phyloP scores from a whole-genome alignment of 2,329 filamentous ascomycete genomes.

The Ceratocystis smalleyi region DNA sequence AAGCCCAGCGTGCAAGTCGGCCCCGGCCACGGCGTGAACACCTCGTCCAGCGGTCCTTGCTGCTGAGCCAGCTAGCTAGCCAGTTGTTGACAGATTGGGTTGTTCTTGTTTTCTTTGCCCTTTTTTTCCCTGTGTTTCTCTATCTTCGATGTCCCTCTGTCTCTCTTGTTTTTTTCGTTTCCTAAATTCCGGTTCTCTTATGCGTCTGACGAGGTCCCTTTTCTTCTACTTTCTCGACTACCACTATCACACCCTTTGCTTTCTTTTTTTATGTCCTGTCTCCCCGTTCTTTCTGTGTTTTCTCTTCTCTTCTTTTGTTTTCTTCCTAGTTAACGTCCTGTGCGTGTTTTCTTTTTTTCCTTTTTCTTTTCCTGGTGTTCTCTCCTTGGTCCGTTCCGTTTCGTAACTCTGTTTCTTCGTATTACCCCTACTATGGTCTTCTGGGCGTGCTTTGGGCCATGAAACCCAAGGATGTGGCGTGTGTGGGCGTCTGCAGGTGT shows the following conservation, averaged over 20 bases:
- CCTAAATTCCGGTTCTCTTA: constrained; percentile 10
- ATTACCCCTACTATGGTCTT: background rate
- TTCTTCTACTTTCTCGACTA: constrained; percentile 7
- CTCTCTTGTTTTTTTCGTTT: background rate
- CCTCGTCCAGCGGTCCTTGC: constrained; percentile 70
- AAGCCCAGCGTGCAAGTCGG: constrained; percentile 96
- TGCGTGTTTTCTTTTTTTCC: background rate
- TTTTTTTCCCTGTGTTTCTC: constrained; percentile 1
- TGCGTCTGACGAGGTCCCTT: constrained; percentile 5
- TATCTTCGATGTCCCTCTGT: constrained; percentile 10
- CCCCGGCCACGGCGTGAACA: constrained; percentile 84
- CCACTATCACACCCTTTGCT: background rate
- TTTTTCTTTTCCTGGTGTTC: background rate
- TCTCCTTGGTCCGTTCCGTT: background rate
- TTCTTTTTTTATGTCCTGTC: background rate
- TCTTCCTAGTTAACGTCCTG: background rate
- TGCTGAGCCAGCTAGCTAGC: constrained; percentile 45
- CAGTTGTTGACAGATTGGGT: background rate
- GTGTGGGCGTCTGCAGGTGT: no score
- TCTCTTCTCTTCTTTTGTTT: background rate
- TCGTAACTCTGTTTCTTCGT: background rate
- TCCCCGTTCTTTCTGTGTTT: background rate
- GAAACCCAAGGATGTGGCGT: no score
- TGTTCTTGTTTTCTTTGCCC: background rate
- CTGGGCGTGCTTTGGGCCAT: no score